Percentiles rank a stretch among this genome's conserved stretches.
These are phyloP conservation scores for Cyclostephanos tholiformis DNA, from an alignment of 108 stramenopile genomes.

Conservation along the genomic window DNA sequence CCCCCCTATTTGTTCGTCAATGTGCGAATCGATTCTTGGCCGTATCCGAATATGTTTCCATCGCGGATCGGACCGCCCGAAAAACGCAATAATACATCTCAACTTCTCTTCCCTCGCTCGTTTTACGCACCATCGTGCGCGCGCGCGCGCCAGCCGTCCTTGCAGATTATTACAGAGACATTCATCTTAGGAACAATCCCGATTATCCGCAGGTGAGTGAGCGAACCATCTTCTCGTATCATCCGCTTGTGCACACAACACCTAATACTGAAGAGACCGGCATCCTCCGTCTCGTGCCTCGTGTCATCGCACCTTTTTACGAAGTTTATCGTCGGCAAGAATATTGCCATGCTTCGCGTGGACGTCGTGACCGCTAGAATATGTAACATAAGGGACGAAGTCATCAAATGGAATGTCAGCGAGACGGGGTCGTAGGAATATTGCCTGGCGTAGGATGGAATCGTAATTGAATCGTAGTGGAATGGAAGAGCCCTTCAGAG, in stretches of 20 bases:
- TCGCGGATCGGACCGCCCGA: no score
- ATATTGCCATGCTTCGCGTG: constrained; percentile 67
- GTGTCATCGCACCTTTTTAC: background rate
- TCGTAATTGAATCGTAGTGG: background rate
- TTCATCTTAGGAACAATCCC: constrained; percentile 62
- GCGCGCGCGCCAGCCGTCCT: constrained; percentile 11
- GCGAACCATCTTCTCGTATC: no score
- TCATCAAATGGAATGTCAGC: constrained; percentile 63
- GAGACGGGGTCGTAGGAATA: background rate
- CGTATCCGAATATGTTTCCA: no score
- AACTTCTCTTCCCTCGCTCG: background rate
- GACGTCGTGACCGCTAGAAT: constrained; percentile 60
- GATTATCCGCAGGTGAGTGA: constrained; percentile 64
- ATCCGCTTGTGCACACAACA: no score
- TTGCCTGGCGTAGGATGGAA: background rate
- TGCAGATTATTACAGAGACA: constrained; percentile 49
- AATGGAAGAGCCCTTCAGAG: no score
- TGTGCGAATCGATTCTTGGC: no score
- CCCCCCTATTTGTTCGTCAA: background rate
- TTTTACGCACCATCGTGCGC: background rate
- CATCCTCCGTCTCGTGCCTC: no score
- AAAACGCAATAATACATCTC: no score
- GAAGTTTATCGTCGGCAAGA: constrained; percentile 64
- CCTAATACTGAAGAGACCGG: no score
- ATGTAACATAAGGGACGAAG: constrained; percentile 63